A percentile compares a stretch with the other conserved stretches of the same genome.
These are phyloP conservation scores for Rhizophagus sp. DNA, from an alignment of 192 early-diverging fungal species.

Conservation along the genomic window DNA sequence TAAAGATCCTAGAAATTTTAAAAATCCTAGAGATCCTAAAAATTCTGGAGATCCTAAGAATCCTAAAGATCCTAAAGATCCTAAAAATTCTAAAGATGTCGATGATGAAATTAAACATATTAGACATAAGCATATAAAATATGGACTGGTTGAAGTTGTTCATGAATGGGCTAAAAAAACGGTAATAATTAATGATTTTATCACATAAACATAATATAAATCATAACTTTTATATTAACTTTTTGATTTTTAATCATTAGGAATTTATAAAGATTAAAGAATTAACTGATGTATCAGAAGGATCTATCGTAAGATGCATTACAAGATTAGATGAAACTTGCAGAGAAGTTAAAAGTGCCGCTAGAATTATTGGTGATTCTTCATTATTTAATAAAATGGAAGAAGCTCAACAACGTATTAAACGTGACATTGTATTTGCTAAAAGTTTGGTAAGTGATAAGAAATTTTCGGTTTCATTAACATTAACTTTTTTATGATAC, in stretches of 20 bases:
- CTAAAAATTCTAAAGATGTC: slow-evolving; percentile 12
- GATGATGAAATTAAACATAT: slow-evolving; percentile 5
- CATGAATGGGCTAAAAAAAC: slow-evolving; percentile 98
- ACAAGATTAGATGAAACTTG: slow-evolving; percentile 92
- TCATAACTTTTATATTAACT: background rate
- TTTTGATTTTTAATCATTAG: background rate
- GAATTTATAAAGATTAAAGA: slow-evolving; percentile 89
- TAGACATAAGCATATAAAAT: slow-evolving; percentile 53
- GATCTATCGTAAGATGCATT: slow-evolving; percentile 93
- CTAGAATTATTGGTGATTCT: slow-evolving; percentile 87
- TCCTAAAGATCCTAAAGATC: background rate
- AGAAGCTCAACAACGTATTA: slow-evolving; percentile 79
- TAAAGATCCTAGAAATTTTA: slow-evolving; percentile 14
- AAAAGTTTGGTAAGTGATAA: slow-evolving; percentile 64
- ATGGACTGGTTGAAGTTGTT: slow-evolving; percentile 93
- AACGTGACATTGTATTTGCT: slow-evolving; percentile 97
- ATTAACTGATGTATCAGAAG: slow-evolving; percentile 93
- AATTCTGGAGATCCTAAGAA: background rate
- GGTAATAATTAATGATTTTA: slow-evolving; percentile 32
- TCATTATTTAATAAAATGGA: slow-evolving; percentile 91
- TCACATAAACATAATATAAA: background rate
- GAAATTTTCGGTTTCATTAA: background rate
- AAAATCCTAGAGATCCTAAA: background rate
- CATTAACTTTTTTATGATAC: background rate
- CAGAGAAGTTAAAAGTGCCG: slow-evolving; percentile 81